A percentile compares a stretch with the other conserved stretches of the same genome.
Evolutionary conservation across 1,284 basidiomycete genomes (phyloP).

Genomic region (Anthracocystis walkeri): DNA sequence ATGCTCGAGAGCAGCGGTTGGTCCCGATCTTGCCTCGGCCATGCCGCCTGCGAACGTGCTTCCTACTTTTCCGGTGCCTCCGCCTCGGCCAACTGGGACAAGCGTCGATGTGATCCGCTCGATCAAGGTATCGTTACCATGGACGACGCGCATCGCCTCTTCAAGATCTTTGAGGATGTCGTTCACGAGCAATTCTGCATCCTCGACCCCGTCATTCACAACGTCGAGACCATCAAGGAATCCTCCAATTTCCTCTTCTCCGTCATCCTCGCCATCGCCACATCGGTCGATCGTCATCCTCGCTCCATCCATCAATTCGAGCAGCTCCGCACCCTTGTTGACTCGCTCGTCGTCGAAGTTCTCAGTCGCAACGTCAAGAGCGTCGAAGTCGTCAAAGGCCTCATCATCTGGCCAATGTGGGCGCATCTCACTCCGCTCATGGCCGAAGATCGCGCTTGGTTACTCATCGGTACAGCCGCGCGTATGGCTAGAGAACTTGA

Average conservation of each 20-base stretch:
- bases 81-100: conserved; percentile 46
- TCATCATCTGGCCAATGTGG: conserved; percentile 54
- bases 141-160: conserved; percentile 43
- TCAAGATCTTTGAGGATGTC: conserved; percentile 38
- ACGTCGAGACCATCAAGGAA: conserved; percentile 39
- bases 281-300: conserved; percentile 41
- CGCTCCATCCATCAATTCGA: conserved; percentile 44
- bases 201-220: conserved; percentile 45
- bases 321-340: conserved; percentile 40
- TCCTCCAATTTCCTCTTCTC: conserved; percentile 54
- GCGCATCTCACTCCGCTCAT: conserved; percentile 50
- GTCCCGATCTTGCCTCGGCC: conserved; percentile 38
- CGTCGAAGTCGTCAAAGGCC: conserved; percentile 48
- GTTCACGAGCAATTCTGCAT: conserved; percentile 49
- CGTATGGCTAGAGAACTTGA: conserved; percentile 51
- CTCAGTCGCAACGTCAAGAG: conserved; percentile 55
- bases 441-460: conserved; percentile 49
- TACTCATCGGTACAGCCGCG: conserved; percentile 51
- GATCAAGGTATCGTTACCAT: conserved; percentile 49
- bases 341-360: conserved; percentile 48
- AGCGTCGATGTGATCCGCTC: conserved; percentile 41
- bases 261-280: conserved; percentile 47
- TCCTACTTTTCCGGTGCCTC: conserved; percentile 51
- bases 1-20: conserved; percentile 44
- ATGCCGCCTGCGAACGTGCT: conserved; percentile 49